Base-by-base conservation (phyloP, 441 rosid species). In the Populus hybrid region DNA sequence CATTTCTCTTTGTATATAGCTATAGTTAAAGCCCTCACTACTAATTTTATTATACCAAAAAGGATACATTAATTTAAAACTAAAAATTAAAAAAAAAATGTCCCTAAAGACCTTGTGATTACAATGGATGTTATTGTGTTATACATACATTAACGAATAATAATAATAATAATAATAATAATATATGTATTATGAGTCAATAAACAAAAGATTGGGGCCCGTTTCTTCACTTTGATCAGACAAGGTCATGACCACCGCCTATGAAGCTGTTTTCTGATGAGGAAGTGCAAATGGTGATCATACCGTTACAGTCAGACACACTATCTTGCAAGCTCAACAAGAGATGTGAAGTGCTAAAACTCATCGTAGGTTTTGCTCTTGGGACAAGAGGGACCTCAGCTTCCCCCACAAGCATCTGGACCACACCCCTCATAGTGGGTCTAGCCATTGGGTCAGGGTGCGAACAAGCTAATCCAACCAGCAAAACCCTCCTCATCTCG, bases 381-480 rank as follows among this genome's bases (percentile, higher is more conserved):
- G 98, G 98, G 53, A 96, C 97, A 29, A 84, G 83, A 2, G 98
- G 98, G 26, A 93, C 91, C 75, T 88, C 92, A 20, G 91, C 88
- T 68, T 96, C 98, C 10, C 98, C 99, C 29, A 81, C 93, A 45
- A 94, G 84, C 90, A 96, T 93, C 77, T 96, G 99, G 73, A 91
- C 96, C 85, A 88, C 98, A 6, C 78, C 79, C 79, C 99, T 86
- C 98, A 93, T 94, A 0, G 89, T 84, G 29, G 99, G 99, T 83
- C 99, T 83, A 69, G 84, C 87, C 79, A 82, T n/a, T 9, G 98
- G 96, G 90, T 96, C 98, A 2, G 99, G 99, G 76, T 94, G 89
- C 0, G 98, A 93, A 77, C 99, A 96, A 61, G 96, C 98, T 64
- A 96, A 81, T 68, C 99, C 99, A 45, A 96, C 93, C 81, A 89